Percentiles rank a stretch among this genome's conserved stretches.
These are phyloP conservation scores for Vicia villosa DNA, from an alignment of 306 rosid genomes.

Conservation along the genomic window DNA sequence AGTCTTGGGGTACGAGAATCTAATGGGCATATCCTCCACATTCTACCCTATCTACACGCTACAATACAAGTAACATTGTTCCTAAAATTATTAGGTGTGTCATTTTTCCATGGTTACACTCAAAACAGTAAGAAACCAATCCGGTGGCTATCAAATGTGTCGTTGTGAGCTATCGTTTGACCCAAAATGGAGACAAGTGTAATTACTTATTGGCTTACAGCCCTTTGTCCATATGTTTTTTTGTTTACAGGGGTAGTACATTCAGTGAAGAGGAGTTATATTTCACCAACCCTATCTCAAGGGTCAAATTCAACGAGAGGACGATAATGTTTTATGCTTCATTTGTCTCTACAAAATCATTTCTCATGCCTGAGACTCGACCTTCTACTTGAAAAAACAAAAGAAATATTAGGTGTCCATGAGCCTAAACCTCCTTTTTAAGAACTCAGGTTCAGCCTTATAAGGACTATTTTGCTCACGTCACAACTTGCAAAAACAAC, in stretches of 20 bases:
- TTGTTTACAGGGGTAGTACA: not conserved
- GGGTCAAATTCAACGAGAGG: not conserved
- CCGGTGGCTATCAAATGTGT: not conserved
- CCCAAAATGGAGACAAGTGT: not conserved
- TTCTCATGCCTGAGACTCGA: not conserved
- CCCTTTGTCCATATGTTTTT: not conserved
- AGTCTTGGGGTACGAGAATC: not conserved
- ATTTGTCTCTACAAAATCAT: not conserved
- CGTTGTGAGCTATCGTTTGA: not conserved
- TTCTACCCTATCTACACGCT: constrained; percentile 15
- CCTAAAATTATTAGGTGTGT: constrained; percentile 8
- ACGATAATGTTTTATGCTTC: not conserved
- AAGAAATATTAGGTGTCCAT: too few species aligned
- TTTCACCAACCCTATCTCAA: constrained; percentile 3
- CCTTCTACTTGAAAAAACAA: too few species aligned
- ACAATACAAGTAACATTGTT: constrained; percentile 2
- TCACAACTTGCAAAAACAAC: too few species aligned
- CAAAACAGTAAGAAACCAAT: constrained; percentile 9
- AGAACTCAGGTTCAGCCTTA: not conserved
- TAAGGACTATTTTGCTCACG: not conserved
- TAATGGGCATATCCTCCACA: not conserved
- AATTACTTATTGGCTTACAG: not conserved
- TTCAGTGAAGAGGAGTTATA: constrained; percentile 4
- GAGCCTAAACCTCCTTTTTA: too few species aligned
- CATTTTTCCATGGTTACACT: not conserved